A percentile compares a stretch with the other conserved stretches of the same genome.
Evolutionary conservation across 2,329 filamentous ascomycete species (phyloP).

Genomic region (Geosmithia flava): DNA sequence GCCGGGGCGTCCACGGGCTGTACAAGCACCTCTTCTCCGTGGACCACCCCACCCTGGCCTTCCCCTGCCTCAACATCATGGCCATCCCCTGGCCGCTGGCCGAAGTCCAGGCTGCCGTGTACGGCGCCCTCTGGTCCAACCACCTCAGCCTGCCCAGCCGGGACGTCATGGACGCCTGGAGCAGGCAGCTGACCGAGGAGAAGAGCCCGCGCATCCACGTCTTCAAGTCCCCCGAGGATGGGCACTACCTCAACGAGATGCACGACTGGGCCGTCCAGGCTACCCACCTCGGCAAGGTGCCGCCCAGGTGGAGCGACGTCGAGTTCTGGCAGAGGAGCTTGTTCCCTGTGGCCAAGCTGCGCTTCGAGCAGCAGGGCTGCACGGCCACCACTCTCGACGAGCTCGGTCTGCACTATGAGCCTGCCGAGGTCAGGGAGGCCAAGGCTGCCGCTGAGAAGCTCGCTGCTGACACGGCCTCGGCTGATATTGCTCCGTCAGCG

Average conservation of each 20-base stretch:
- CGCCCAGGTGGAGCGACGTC: constrained; percentile 59
- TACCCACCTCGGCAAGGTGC: constrained; percentile 46
- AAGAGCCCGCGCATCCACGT: constrained; percentile 17
- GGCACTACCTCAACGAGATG: constrained; percentile 56
- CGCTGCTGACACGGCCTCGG: not conserved
- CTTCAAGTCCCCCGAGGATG: constrained; percentile 34
- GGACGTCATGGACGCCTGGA: constrained; percentile 59
- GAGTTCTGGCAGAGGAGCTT: constrained; percentile 60
- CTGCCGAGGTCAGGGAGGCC: constrained; percentile 1
- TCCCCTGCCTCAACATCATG: constrained; percentile 64
- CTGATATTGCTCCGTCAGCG: too few species aligned
- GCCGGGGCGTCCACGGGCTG: constrained; percentile 56
- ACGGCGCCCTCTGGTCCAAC: constrained; percentile 68
- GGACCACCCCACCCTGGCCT: constrained; percentile 63
- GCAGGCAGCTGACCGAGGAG: constrained; percentile 41
- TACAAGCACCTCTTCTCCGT: constrained; percentile 75
- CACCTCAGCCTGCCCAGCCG: constrained; percentile 49
- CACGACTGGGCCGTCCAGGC: constrained; percentile 47
- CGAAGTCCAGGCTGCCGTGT: constrained; percentile 66
- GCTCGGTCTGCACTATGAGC: constrained; percentile 53
- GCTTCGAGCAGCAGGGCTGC: constrained; percentile 56
- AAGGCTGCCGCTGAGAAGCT: not conserved
- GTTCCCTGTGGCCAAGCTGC: constrained; percentile 57
- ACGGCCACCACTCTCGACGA: constrained; percentile 55
- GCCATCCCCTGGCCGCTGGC: constrained; percentile 80